phyloP scores from a whole-genome alignment of 306 rosid genomes.

The Betula pendula region DNA sequence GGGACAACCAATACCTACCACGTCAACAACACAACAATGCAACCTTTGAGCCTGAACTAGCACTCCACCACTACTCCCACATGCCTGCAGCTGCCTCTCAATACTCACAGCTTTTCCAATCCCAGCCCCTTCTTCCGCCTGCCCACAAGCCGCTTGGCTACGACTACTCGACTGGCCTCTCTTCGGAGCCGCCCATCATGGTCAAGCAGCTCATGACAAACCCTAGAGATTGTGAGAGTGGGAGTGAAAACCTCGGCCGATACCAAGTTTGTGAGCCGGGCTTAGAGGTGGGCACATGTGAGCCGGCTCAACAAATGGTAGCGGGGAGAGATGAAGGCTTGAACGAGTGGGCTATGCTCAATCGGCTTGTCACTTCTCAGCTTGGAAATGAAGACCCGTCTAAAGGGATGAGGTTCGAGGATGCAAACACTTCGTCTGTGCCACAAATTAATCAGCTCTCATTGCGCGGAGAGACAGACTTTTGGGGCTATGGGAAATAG shows the following conservation, averaged over 20 bases:
- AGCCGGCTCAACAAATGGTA: constrained; percentile 40
- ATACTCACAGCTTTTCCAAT: constrained; percentile 59
- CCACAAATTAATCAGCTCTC: constrained; percentile 64
- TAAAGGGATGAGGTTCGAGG: constrained; percentile 57
- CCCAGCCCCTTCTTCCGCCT: constrained; percentile 38
- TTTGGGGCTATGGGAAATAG: constrained; percentile 81
- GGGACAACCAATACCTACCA: constrained; percentile 53
- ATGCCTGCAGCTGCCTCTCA: constrained; percentile 38
- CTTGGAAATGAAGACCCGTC: constrained; percentile 60
- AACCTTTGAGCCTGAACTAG: constrained; percentile 54
- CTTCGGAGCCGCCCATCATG: constrained; percentile 38
- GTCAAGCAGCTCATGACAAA: constrained; percentile 70
- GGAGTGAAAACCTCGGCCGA: constrained; percentile 50
- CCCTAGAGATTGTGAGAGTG: constrained; percentile 71
- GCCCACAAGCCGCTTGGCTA: constrained; percentile 38
- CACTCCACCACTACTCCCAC: constrained; percentile 52
- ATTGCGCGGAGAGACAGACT: constrained; percentile 81
- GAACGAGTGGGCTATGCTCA: constrained; percentile 76
- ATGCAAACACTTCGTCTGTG: constrained; percentile 40
- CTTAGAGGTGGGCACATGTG: constrained; percentile 49
- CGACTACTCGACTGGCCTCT: constrained; percentile 40
- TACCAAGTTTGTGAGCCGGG: constrained; percentile 60
- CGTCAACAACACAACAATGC: constrained; percentile 48
- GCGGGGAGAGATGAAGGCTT: constrained; percentile 43
- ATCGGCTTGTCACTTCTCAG: constrained; percentile 66